Percentiles rank a stretch among this genome's conserved stretches.
phyloP scores from a whole-genome alignment of 2,329 filamentous ascomycete genomes.

The Diaporthe caulivora region DNA sequence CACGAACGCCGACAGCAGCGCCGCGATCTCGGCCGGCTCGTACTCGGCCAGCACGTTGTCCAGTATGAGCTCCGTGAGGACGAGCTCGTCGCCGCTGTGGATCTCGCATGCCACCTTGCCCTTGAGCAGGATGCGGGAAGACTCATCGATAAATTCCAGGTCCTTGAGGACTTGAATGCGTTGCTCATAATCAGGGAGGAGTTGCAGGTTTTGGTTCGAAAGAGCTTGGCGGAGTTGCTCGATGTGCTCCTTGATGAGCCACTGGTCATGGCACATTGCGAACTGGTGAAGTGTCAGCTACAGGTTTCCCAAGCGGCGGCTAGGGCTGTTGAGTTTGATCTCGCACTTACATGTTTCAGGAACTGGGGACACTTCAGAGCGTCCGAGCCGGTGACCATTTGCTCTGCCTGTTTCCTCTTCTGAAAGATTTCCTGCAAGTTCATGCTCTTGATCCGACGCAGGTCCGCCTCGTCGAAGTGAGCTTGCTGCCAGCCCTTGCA shows the following conservation, averaged over 20 bases:
- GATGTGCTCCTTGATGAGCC: conserved; percentile 96
- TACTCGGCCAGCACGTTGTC: conserved; percentile 97
- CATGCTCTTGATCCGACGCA: conserved; percentile 85
- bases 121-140: conserved; percentile 91
- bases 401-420: conserved; percentile 74
- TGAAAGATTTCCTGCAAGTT: conserved; percentile 83
- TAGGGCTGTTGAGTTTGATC: too few relatives aligned
- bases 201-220: conserved; percentile 95
- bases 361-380: conserved; percentile 82
- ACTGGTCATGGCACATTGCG: conserved; percentile 96
- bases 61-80: conserved; percentile 94
- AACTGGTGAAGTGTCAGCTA: conserved; percentile 72
- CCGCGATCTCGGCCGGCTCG: conserved; percentile 96
- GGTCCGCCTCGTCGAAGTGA: conserved; percentile 87
- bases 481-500: conserved; percentile 80
- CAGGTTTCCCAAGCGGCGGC: too few relatives aligned
- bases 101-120: conserved; percentile 99
- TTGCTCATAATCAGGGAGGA: conserved; percentile 97
- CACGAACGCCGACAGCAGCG: conserved; percentile 92
- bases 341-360: conserved; percentile 83
- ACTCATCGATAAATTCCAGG: conserved; percentile 89
- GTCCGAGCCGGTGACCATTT: conserved; percentile 72
- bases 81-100: conserved; percentile 95
- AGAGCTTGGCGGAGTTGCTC: conserved; percentile 87
- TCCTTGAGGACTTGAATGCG: conserved; percentile 92